phyloP scores from a whole-genome alignment of 768 basidiomycete genomes.

The Zangia roseola region DNA sequence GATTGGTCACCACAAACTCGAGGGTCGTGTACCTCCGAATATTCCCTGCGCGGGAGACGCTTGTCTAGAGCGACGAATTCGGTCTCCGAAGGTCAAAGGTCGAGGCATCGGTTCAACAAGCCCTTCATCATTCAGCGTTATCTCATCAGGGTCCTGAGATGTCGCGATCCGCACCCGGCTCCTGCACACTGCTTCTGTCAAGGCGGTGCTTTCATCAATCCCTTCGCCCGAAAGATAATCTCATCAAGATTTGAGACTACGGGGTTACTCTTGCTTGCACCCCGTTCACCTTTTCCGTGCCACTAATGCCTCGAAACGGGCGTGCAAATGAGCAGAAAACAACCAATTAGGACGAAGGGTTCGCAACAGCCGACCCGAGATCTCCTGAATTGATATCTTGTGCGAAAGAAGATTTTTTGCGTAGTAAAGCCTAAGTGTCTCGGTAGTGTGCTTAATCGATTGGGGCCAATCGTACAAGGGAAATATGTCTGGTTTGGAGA shows the following conservation, averaged over 20 bases:
- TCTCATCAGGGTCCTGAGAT: slow-evolving; percentile 50
- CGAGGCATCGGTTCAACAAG: slow-evolving; percentile 37
- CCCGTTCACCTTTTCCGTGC: slow-evolving; percentile 27
- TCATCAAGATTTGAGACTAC: slow-evolving; percentile 36
- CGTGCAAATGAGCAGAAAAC: slow-evolving; percentile 92
- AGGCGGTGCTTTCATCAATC: slow-evolving; percentile 7
- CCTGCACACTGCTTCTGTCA: slow-evolving; percentile 16
- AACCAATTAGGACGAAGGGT: slow-evolving; percentile 80
- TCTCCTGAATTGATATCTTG: slow-evolving; percentile 63
- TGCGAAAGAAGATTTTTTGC: slow-evolving; percentile 75
- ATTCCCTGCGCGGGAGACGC: slow-evolving; percentile 72
- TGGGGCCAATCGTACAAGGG: slow-evolving; percentile 98
- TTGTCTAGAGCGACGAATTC: slow-evolving; percentile 91
- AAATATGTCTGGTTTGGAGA: slow-evolving; percentile 70
- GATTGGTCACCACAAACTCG: neutral
- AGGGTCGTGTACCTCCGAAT: slow-evolving; percentile 63
- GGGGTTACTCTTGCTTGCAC: neutral
- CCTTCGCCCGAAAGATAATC: slow-evolving; percentile 38
- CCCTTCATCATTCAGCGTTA: slow-evolving; percentile 45
- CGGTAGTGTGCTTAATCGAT: slow-evolving; percentile 79
- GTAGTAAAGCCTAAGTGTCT: slow-evolving; percentile 60
- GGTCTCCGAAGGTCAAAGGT: slow-evolving; percentile 43
- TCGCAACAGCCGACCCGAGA: slow-evolving; percentile 75
- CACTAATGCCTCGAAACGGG: slow-evolving; percentile 75
- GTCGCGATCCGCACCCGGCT: slow-evolving; percentile 37